Evolutionary conservation across 1,139 yeast genomes (phyloP), one percentile per base, ranked within the genome.

Genomic region (Blastobotrys proliferans): DNA sequence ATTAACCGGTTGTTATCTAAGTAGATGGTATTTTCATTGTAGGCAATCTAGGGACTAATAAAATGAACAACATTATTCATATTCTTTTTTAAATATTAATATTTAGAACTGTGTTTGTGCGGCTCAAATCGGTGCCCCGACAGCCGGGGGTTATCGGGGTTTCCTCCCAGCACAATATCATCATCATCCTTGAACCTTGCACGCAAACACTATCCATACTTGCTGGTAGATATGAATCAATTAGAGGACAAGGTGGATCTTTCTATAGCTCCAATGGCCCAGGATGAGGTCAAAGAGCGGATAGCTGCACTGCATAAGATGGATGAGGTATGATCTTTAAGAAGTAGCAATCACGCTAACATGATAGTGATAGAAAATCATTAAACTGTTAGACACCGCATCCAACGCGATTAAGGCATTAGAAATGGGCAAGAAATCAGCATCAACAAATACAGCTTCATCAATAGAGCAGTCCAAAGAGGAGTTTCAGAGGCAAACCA

Each of bases 371-470:
- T 32, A 53, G 47, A 60, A 62, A 48, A 63, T 72, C 22, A 63
- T 70, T 32, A 50, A 64, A 20, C 54, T 71, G 43, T 48, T 71
- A 19, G 64, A 63, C 29, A 58, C 61, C 22, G 73, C 73, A 1
- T 63, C 74, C 1, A 58, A 56, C 20, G 66, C 70, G 1, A 64
- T 69, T 3, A 64, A 58, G 30, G 60, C 70, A 21, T 49, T 71
- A 38, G 61, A 62, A 36, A 53, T 57, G 30, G 73, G 69, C 40
- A 69, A 66, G 50, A 59, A 56, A 37, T 58, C 58, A 34, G 40
- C 45, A 38, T 38, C 46, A 19, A 34, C 55, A 49, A 35, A 52
- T 44, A n/a, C n/a, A n/a, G n/a, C n/a, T n/a, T n/a, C n/a, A n/a
- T n/a, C n/a, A n/a, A n/a, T n/a, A n/a, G 60, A 52, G 46, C 54